Conservation (phyloP, 805 yeast species). For the Millerozyma miso region DNA sequence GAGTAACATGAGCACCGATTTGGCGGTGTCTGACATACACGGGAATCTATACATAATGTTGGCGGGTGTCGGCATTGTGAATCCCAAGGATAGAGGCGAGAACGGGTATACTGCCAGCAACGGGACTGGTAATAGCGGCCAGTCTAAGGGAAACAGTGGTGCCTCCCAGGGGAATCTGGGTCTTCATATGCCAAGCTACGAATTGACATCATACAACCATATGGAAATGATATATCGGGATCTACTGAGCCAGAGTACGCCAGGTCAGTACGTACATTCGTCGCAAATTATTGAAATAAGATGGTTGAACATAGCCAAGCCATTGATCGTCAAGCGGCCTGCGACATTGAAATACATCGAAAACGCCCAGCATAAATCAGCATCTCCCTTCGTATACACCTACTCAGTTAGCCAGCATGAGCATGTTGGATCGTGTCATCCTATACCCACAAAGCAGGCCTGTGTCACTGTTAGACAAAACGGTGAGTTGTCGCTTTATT, state of each 20-base stretch:
- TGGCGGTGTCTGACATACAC: constrained; percentile 69
- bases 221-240: constrained; percentile 49
- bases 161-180: not conserved
- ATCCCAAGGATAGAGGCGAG: constrained; percentile 18
- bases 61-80: constrained; percentile 39
- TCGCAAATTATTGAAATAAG: constrained; percentile 45
- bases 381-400: constrained; percentile 27
- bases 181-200: constrained; percentile 31
- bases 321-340: constrained; percentile 56
- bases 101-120: constrained; percentile 4
- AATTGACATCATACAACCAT: constrained; percentile 41
- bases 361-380: constrained; percentile 2
- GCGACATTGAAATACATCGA: constrained; percentile 36
- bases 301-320: constrained; percentile 76
- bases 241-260: constrained; percentile 12
- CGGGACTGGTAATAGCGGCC: constrained; percentile 12
- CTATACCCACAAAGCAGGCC: constrained; percentile 64
- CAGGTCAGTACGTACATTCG: constrained; percentile 9
- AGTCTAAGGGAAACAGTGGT: not conserved
- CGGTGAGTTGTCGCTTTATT: constrained; percentile 58
- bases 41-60: constrained; percentile 52
- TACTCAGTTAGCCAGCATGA: constrained; percentile 60
- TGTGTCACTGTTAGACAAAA: constrained; percentile 61
- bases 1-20: constrained; percentile 76
- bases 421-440: constrained; percentile 63